Base-by-base conservation (phyloP, 2,329 filamentous ascomycete genomes). In the Nemania abortiva region DNA sequence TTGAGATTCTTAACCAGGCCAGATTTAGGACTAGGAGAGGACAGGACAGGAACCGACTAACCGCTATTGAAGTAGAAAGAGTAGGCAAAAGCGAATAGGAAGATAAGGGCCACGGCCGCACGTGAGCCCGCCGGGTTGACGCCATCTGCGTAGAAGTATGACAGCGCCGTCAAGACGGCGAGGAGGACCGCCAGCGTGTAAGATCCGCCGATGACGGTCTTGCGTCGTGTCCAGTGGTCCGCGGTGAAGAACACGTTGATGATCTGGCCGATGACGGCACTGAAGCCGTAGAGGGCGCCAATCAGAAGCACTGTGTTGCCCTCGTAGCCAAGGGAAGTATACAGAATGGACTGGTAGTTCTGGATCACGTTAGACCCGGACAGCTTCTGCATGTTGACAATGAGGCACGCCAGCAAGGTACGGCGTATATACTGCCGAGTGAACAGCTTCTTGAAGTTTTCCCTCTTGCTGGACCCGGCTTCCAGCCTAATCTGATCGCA, bases 271-370 rank as follows among this genome's bases (percentile, higher is more conserved):
- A 77, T 66, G 11, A 79, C 60, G 0, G 74, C 77, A 77, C 79
- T 80, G 24, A 79, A 73, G 9, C 78, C 79, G n/a, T 80, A 80
- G 20, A 82, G 82, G 11, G 83, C 85, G 61, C 83, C 83, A 29
- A 85, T 85, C 18, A 87, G 77, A 3, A 86, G 78, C 27, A 84
- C 81, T 6, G 81, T 81, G 68, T 81, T 81, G 74, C 84, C 84
- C 64, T 84, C 82, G 24, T 85, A 83, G 70, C 82, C 84, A 60
- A 86, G 79, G 24, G 83, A 80, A 68, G 82, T 80, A 55, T 82
- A 80, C 42, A 80, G 70, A n/a, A 80, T 68, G 2, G 67, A 73
- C 53, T 80, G 78, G 65, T 76, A 80, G 68, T 79, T 80, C 58
- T 80, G 78, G 24, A 80, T 77, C 20, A 78, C 71, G 20, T 71